phyloP scores from a whole-genome alignment of 1,284 basidiomycete genomes.

The Pseudozyma thailandica region DNA sequence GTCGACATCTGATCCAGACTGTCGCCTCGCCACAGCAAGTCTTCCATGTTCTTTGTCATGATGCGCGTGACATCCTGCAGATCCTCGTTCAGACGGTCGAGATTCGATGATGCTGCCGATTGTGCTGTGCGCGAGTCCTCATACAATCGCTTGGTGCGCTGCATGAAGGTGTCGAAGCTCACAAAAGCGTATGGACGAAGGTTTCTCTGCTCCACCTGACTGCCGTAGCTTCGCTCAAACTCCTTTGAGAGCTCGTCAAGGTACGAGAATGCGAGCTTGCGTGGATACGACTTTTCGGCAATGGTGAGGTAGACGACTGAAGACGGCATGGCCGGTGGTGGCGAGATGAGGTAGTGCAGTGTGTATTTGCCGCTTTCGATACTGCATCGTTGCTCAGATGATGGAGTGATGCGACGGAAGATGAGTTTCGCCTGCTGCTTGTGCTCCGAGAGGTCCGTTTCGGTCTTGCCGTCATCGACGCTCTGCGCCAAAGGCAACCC shows the following conservation, averaged over 20 bases:
- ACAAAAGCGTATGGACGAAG: conserved; percentile 66
- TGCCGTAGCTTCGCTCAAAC: conserved; percentile 73
- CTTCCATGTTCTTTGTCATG: conserved; percentile 99
- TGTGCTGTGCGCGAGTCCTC: conserved; percentile 88
- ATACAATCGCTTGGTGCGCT: conserved; percentile 94
- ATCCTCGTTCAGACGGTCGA: conserved; percentile 93
- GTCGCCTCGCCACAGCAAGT: conserved; percentile 95
- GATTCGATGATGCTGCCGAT: conserved; percentile 74
- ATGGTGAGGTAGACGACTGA: conserved; percentile 91
- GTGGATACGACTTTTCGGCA: conserved; percentile 94
- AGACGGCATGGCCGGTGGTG: conserved; percentile 59
- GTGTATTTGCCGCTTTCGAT: conserved; percentile 96
- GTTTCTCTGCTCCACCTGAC: conserved; percentile 58
- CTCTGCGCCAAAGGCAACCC: conserved; percentile 65
- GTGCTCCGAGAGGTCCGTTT: conserved; percentile 91
- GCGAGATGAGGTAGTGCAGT: conserved; percentile 90
- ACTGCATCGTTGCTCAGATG: conserved; percentile 92
- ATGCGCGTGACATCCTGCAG: conserved; percentile 96
- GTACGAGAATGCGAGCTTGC: conserved; percentile 97
- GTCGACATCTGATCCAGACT: conserved; percentile 95
- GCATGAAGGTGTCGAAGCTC: conserved; percentile 89
- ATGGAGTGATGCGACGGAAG: conserved; percentile 85
- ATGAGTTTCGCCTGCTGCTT: conserved; percentile 98
- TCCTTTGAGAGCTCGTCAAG: conserved; percentile 97
- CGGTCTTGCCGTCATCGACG: conserved; percentile 76